A percentile compares a stretch with the other conserved stretches of the same genome.
Conservation (phyloP, 192 early-diverging fungal species). For the Podila horticola region DNA sequence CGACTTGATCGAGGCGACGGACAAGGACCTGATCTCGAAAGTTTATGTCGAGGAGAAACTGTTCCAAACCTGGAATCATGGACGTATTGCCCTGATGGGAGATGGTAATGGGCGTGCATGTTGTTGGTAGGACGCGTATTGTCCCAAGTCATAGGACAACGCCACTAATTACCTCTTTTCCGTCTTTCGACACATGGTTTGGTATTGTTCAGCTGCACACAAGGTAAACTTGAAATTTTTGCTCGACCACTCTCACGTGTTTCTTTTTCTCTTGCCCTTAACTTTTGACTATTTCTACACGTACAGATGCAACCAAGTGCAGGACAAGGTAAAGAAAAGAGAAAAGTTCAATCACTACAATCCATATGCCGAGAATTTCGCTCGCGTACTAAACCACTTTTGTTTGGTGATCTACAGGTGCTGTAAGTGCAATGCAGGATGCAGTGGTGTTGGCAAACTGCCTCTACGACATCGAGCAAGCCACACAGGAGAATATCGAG, state of each 20-base stretch:
- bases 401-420: background rate
- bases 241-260: background rate
- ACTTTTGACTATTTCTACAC: background rate
- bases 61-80: constrained; percentile 2
- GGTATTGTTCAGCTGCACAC: no score
- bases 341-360: no score
- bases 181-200: no score
- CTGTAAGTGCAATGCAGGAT: constrained; percentile 43
- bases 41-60: constrained; percentile 28
- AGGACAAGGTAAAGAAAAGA: constrained; percentile 12
- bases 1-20: background rate
- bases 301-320: constrained; percentile 33
- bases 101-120: background rate
- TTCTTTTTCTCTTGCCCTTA: background rate
- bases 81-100: background rate
- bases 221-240: background rate
- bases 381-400: no score
- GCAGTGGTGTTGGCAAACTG: constrained; percentile 31
- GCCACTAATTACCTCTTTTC: no score
- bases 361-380: no score
- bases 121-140: no score
- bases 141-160: no score
- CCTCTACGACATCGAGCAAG: no score
- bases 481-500: no score
- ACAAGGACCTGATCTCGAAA: background rate